These are phyloP conservation scores for Davidsoniella australis DNA, from an alignment of 2,329 filamentous ascomycete genomes.

Conservation along the genomic window DNA sequence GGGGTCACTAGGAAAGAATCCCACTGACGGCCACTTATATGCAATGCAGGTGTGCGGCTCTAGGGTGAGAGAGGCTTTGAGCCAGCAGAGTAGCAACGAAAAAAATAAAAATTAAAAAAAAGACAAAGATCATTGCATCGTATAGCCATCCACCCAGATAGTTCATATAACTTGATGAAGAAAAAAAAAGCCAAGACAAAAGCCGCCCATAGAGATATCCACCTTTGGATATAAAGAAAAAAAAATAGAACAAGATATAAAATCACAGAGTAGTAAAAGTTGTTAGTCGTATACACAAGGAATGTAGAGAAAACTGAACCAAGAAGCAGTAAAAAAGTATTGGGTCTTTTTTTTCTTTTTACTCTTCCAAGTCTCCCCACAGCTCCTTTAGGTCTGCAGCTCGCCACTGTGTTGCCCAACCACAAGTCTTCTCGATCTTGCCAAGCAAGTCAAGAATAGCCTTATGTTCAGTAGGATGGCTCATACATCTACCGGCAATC, in stretches of 20 bases:
- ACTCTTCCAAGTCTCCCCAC: constrained; percentile 27
- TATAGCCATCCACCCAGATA: background rate
- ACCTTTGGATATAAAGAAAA: background rate
- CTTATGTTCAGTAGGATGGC: constrained; percentile 26
- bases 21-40: too few species aligned
- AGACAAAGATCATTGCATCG: background rate
- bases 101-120: too few species aligned
- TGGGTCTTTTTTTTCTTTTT: constrained; percentile 5
- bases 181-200: background rate
- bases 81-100: background rate
- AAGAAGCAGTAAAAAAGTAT: background rate
- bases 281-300: too few species aligned
- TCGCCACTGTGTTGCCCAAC: constrained; percentile 36
- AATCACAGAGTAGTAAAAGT: background rate
- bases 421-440: constrained; percentile 33
- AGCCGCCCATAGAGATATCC: background rate
- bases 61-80: too few species aligned
- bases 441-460: constrained; percentile 29
- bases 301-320: background rate
- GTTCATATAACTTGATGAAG: background rate
- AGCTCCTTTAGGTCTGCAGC: constrained; percentile 33
- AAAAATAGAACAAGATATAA: background rate
- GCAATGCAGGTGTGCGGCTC: too few species aligned
- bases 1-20: background rate
- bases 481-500: constrained; percentile 35